Conservation (phyloP, 1,139 yeast genomes). For the Debaryomycetaceae sp. region DNA sequence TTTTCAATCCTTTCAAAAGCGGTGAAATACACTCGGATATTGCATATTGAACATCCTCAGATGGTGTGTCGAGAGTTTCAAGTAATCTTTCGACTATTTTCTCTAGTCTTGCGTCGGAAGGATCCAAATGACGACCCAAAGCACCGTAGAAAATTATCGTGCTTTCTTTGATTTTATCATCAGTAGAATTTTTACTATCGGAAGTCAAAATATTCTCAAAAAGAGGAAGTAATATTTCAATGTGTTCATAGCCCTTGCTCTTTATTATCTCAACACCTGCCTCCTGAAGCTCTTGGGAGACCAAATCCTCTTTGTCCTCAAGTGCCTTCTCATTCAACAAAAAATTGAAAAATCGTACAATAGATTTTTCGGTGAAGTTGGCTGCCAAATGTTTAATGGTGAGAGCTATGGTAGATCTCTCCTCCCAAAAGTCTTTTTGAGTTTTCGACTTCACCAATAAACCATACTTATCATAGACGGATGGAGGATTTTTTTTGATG, state of each 20-base stretch:
- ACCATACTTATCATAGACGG: conserved; percentile 79
- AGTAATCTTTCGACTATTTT: conserved; percentile 68
- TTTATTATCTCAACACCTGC: conserved; percentile 80
- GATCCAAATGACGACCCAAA: conserved; percentile 72
- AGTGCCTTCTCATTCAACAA: conserved; percentile 60
- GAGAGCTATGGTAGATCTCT: conserved; percentile 76
- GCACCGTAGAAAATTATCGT: conserved; percentile 86
- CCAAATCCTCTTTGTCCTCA: conserved; percentile 70
- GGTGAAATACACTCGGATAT: conserved; percentile 85
- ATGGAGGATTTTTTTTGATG: conserved; percentile 69
- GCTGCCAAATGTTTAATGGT: conserved; percentile 59
- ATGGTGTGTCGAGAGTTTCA: conserved; percentile 77
- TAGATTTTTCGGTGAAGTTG: conserved; percentile 31
- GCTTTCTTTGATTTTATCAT: conserved; percentile 70
- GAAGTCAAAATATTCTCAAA: conserved; percentile 62
- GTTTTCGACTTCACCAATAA: conserved; percentile 61
- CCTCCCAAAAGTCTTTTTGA: conserved; percentile 77
- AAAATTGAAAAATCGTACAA: conserved; percentile 54
- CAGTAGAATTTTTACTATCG: conserved; percentile 44
- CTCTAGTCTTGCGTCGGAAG: conserved; percentile 60
- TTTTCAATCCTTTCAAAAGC: conserved; percentile 57
- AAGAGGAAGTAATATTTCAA: conserved; percentile 71
- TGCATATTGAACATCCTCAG: conserved; percentile 85
- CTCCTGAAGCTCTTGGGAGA: conserved; percentile 78
- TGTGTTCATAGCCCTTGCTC: conserved; percentile 57